Percentiles rank a stretch among this genome's conserved stretches.
These are phyloP conservation scores for Taiwanofungus camphoratus DNA, from an alignment of 1,284 basidiomycete genomes.

Conservation along the genomic window DNA sequence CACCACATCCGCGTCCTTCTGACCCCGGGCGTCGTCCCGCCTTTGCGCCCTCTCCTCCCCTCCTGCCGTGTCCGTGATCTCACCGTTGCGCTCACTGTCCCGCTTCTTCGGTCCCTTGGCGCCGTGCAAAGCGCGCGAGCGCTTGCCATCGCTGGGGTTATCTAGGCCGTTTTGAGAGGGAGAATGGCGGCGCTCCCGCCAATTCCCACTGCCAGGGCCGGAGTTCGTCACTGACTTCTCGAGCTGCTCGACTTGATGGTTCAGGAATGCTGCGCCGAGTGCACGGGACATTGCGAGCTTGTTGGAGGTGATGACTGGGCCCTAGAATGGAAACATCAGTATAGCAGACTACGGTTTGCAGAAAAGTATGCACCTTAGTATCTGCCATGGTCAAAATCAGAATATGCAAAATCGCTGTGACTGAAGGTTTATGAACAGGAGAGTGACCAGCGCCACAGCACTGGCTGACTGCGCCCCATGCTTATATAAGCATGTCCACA, in stretches of 20 bases:
- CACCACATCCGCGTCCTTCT: slow-evolving; percentile 67
- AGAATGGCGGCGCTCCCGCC: slow-evolving; percentile 40
- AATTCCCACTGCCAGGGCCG: slow-evolving; percentile 48
- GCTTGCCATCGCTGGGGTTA: slow-evolving; percentile 24
- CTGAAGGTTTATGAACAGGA: slow-evolving; percentile 1
- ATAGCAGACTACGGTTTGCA: not conserved
- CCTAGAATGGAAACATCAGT: slow-evolving; percentile 7
- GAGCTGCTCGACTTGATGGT: slow-evolving; percentile 77
- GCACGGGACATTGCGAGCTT: slow-evolving; percentile 77
- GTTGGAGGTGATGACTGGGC: slow-evolving; percentile 29
- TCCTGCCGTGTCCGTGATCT: slow-evolving; percentile 11
- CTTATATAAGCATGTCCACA: slow-evolving; percentile 5
- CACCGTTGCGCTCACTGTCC: slow-evolving; percentile 19
- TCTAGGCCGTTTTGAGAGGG: slow-evolving; percentile 6
- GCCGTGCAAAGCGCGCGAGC: slow-evolving; percentile 4
- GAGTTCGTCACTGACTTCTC: slow-evolving; percentile 60
- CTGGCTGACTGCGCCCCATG: slow-evolving; percentile 8
- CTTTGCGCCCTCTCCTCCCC: slow-evolving; percentile 18
- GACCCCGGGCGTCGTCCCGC: slow-evolving; percentile 30
- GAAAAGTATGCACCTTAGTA: slow-evolving; percentile 1
- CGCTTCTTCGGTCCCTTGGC: slow-evolving; percentile 22
- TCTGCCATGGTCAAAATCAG: slow-evolving; percentile 1
- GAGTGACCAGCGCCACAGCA: not conserved
- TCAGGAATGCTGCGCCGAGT: slow-evolving; percentile 76
- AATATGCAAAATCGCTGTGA: not conserved